Conservation (phyloP, 257 asterid genomes). For the Phtheirospermum japonicum region DNA sequence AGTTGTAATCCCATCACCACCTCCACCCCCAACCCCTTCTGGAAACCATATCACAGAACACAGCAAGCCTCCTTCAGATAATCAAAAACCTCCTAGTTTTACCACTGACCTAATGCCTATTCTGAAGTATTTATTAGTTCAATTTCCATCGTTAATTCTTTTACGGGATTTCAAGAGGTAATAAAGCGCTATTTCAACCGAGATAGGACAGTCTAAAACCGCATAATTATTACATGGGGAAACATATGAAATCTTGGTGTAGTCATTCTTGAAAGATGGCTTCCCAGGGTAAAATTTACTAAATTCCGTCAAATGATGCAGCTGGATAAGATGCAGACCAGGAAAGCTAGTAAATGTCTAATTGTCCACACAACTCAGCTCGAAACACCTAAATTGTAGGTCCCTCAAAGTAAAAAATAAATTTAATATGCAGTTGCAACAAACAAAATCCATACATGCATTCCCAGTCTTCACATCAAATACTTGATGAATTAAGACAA, state of each 20-base stretch:
- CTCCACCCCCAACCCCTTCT: not conserved
- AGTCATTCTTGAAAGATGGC: not conserved
- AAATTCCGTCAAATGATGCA: not conserved
- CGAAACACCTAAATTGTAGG: conserved; percentile 4
- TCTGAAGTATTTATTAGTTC: not conserved
- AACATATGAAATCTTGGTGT: not conserved
- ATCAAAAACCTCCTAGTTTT: conserved; percentile 13
- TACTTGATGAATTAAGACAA: conserved; percentile 8
- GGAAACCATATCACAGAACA: conserved; percentile 11
- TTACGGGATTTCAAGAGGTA: too few relatives aligned
- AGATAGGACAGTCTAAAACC: conserved; percentile 2
- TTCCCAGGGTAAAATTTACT: conserved; percentile 6
- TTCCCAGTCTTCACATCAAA: conserved; percentile 14
- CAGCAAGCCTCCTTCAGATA: conserved; percentile 12
- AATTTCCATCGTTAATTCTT: too few relatives aligned
- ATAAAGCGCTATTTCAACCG: too few relatives aligned
- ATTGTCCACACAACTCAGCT: conserved; percentile 10
- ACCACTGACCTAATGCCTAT: not conserved
- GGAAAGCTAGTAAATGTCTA: conserved; percentile 2
- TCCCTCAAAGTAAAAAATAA: conserved; percentile 7
- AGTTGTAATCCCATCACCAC: not conserved
- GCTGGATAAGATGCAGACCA: conserved; percentile 4
- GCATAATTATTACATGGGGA: not conserved
- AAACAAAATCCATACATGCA: conserved; percentile 7
- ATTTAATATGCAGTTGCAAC: conserved; percentile 7